Base-by-base conservation (phyloP, 306 rosid genomes). In the Corylus americana region DNA sequence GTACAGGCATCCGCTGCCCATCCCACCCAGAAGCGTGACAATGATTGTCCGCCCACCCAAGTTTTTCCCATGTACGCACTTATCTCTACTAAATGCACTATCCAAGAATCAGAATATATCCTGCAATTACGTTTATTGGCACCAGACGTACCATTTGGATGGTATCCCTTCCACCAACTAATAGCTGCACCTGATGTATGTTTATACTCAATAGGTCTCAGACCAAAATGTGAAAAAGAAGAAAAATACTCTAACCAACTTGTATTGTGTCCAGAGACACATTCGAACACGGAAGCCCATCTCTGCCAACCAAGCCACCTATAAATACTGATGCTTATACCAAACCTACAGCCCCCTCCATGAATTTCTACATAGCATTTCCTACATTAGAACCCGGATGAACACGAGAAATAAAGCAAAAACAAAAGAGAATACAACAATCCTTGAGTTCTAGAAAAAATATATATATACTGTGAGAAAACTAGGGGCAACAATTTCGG, bases 391-490 rank as follows among this genome's bases (percentile, higher is more conserved):
- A 70, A 78, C 39, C 39, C 54, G 29, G 1, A 49, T 50, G 53
- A 29, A 29, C 51, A 61, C 16, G 13, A 25, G 7, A 59, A 59
- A 11, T 22, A 25, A 25, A 25, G 16, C 3, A 0, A 8, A 39
- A 39, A 14, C 0, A 7, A 67, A 42, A 76, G 66, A 66, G 61
- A 78, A 74, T 68, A 55, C 73, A 54, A 64, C 59, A 77, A 79
- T 71, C 83, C 74, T 74, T 79, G 27, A 70, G 63, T 75, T 85
- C 80, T 76, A 72, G 54, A 29, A 39, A 1, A 61, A 58, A 79
- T 83, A 85, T 89, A 81, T 83, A 76, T 87, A 83, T 86, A 83
- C 79, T 70, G 67, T 55, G 87, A 54, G 67, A 53, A 74, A 70
- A 74, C 80, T 37, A 6, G 83, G 78, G 81, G 16, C 17, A 79